phyloP scores from a whole-genome alignment of 371 early-diverging fungal genomes.

The Syncephalastrum sp. region DNA sequence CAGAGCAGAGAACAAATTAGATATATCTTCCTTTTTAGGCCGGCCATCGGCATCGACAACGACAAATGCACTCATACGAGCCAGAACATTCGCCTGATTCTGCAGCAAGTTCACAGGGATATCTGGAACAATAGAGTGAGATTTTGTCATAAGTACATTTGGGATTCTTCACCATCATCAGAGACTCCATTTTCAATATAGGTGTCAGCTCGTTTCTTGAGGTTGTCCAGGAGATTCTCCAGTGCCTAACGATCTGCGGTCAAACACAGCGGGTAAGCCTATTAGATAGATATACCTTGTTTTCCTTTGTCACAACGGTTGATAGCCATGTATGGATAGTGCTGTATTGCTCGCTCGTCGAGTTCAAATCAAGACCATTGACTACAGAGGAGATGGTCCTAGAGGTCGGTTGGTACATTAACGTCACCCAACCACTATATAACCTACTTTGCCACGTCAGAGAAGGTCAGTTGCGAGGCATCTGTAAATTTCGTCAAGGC shows the following conservation, averaged over 20 bases:
- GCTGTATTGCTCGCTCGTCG: slow-evolving; percentile 19
- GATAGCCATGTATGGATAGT: slow-evolving; percentile 28
- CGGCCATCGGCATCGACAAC: slow-evolving; percentile 15
- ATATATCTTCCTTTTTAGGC: slow-evolving; percentile 2
- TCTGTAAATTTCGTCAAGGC: slow-evolving; percentile 24
- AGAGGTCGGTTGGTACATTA: background rate
- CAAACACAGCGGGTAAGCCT: background rate
- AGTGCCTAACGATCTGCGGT: background rate
- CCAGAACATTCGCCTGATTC: slow-evolving; percentile 40
- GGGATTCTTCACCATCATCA: background rate
- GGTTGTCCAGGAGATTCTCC: slow-evolving; percentile 1
- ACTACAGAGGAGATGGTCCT: slow-evolving; percentile 43
- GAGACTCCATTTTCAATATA: slow-evolving; percentile 21
- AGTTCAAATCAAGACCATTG: slow-evolving; percentile 13
- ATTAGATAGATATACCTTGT: slow-evolving; percentile 1
- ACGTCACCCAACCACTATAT: background rate
- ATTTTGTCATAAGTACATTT: background rate
- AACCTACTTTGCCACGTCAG: slow-evolving; percentile 46
- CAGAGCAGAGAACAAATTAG: slow-evolving; percentile 17
- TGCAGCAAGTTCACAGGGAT: slow-evolving; percentile 33
- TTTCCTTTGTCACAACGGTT: slow-evolving; percentile 17
- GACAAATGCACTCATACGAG: slow-evolving; percentile 27
- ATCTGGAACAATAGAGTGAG: slow-evolving; percentile 16
- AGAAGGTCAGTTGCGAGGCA: slow-evolving; percentile 28
- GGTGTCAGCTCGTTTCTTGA: slow-evolving; percentile 25